Percentiles rank a stretch among this genome's conserved stretches.
Conservation (phyloP, 2,329 filamentous ascomycete species). For the Anthostomella pinea region DNA sequence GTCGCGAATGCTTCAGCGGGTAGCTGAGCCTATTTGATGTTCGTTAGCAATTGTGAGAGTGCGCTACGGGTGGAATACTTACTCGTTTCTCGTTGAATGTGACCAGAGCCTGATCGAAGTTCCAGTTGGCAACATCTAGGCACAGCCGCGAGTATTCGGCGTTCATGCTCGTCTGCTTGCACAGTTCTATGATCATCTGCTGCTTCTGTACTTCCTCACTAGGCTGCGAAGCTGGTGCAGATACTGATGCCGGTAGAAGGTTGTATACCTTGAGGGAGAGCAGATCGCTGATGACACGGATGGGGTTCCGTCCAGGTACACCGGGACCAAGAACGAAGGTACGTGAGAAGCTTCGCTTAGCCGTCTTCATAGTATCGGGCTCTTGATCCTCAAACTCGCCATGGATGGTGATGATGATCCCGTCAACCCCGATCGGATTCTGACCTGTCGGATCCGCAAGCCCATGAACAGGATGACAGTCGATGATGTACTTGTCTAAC, state of each 20-base stretch:
- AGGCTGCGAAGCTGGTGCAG: slow-evolving; percentile 23
- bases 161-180: slow-evolving; percentile 76
- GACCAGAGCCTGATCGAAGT: slow-evolving; percentile 69
- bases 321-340: slow-evolving; percentile 78
- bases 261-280: slow-evolving; percentile 68
- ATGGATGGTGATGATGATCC: slow-evolving; percentile 75
- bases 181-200: slow-evolving; percentile 72
- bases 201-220: slow-evolving; percentile 54
- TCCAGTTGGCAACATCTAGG: slow-evolving; percentile 74
- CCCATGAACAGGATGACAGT: slow-evolving; percentile 72
- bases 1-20: slow-evolving; percentile 47
- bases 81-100: slow-evolving; percentile 77
- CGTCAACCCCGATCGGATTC: slow-evolving; percentile 66
- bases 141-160: slow-evolving; percentile 77
- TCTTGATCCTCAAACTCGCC: slow-evolving; percentile 80
- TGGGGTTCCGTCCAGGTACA: slow-evolving; percentile 56
- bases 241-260: slow-evolving; percentile 36
- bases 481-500: slow-evolving; percentile 73
- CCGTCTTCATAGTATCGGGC: slow-evolving; percentile 49
- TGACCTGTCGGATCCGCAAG: slow-evolving; percentile 67
- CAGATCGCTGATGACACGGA: slow-evolving; percentile 79
- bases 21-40: slow-evolving; percentile 38
- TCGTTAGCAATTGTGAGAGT: background rate
- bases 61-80: slow-evolving; percentile 26
- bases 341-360: slow-evolving; percentile 77